A percentile compares a stretch with the other conserved stretches of the same genome.
phyloP scores from a whole-genome alignment of 768 basidiomycete genomes.

The Leccinum barrowsii region DNA sequence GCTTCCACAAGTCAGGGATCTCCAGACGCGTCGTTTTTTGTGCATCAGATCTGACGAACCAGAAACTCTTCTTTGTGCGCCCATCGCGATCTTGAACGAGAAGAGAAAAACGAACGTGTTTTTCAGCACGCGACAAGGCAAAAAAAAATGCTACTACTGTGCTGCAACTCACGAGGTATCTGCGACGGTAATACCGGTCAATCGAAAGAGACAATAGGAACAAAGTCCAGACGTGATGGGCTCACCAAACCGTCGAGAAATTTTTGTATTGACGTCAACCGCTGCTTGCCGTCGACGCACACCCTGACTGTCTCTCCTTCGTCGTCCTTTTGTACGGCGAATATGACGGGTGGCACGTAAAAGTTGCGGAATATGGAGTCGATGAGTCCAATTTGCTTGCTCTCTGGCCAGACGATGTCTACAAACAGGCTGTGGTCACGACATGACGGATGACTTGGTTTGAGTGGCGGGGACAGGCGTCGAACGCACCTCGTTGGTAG shows the following conservation, averaged over 20 bases:
- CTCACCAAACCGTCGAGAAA: constrained; percentile 44
- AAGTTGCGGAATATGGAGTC: constrained; percentile 53
- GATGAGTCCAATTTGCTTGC: constrained; percentile 56
- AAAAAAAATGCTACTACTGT: too few species aligned
- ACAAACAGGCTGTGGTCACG: neutral
- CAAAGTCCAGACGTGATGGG: neutral
- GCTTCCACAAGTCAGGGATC: too few species aligned
- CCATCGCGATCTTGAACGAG: constrained; percentile 1
- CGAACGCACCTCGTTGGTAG: too few species aligned
- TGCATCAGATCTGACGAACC: constrained; percentile 51
- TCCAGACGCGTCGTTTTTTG: constrained; percentile 44
- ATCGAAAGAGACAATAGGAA: neutral
- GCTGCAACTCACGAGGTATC: too few species aligned
- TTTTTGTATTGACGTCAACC: constrained; percentile 45
- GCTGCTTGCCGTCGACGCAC: constrained; percentile 54
- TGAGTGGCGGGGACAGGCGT: too few species aligned
- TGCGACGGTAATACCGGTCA: constrained; percentile 1
- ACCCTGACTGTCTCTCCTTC: constrained; percentile 39
- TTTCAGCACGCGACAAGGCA: too few species aligned
- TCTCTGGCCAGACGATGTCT: constrained; percentile 79
- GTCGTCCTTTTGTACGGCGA: constrained; percentile 39
- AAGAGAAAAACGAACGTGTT: too few species aligned
- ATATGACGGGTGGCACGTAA: constrained; percentile 51
- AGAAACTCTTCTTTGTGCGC: constrained; percentile 58
- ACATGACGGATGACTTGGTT: neutral